Base-by-base conservation (phyloP, 2,329 filamentous ascomycete species). In the Tolypocladium endophyticum region DNA sequence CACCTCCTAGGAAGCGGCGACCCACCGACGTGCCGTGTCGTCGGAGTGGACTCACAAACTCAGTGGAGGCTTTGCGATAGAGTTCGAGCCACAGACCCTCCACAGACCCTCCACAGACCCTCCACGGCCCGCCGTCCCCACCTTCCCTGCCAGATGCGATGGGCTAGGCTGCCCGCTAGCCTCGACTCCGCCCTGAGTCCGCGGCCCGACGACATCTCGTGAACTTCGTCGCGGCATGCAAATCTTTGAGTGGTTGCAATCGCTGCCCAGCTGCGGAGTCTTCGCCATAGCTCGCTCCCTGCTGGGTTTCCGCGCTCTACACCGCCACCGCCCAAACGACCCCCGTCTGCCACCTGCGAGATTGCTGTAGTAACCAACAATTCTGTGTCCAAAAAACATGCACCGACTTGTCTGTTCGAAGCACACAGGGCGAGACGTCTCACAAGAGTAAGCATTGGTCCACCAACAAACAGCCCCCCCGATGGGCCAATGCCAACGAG, bases 101-200 rank as follows among this genome's bases (percentile, higher is more conserved):
- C n/a, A n/a, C n/a, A n/a, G n/a, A n/a, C n/a, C n/a, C n/a, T n/a
- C 39, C 3, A 41, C 33, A 38, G 33, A 14, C 28, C 39, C 43
- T n/a, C 50, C 38, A 33, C 56, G 43, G 56, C 56, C 43, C 9
- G 56, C 43, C n/a, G 56, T 58, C 41, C 36, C 56, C 45, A 58
- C 43, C 56, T 23, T 52, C 8, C 56, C 56, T 53, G 56, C 56
- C 30, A 38, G 45, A 39, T 52, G 43, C 43, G 43, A 58, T 23
- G n/a, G 41, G 30, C 56, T 30, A 47, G 9, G 43, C 43, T 47
- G 43, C 11, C 43, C 43, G 43, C 43, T 41, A 38, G n/a, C 23
- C 54, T 35, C 35, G 30, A 16, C 45, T 50, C 45, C 25, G 6
- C 45, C 18, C 18, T 9, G 14, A 18, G 45, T 9, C 28, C 20